These are phyloP conservation scores for Dipodascus geniculatus DNA, from an alignment of 805 yeast genomes.

Conservation along the genomic window DNA sequence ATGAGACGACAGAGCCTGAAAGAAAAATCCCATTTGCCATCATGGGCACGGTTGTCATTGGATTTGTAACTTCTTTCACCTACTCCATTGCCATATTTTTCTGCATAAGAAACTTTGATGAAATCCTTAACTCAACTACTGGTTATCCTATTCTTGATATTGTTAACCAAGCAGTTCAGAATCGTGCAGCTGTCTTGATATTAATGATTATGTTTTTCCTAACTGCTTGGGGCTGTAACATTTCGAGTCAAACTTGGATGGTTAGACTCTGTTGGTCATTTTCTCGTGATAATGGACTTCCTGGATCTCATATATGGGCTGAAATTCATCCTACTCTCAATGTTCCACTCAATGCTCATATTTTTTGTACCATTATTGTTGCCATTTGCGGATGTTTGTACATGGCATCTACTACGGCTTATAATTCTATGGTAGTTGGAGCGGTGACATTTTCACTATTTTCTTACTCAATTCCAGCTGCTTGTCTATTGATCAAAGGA, in stretches of 20 bases:
- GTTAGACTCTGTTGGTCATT: conserved; percentile 59
- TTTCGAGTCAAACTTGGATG: conserved; percentile 57
- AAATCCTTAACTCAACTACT: conserved; percentile 36
- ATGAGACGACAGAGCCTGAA: conserved; percentile 48
- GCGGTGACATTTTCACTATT: conserved; percentile 46
- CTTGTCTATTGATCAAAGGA: conserved; percentile 36
- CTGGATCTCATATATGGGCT: conserved; percentile 41
- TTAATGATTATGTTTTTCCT: conserved; percentile 38
- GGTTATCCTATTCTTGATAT: conserved; percentile 58
- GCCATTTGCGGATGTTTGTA: conserved; percentile 49
- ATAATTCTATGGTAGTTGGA: conserved; percentile 51
- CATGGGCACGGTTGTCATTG: conserved; percentile 51
- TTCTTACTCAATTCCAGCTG: conserved; percentile 47
- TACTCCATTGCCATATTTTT: conserved; percentile 33
- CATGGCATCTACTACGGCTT: conserved; percentile 57
- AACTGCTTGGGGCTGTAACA: conserved; percentile 47
- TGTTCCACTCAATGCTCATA: conserved; percentile 49
- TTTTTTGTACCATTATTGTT: conserved; percentile 40
- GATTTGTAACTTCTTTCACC: conserved; percentile 38
- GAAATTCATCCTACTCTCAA: conserved; percentile 35
- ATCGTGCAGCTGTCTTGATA: conserved; percentile 39
- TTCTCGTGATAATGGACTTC: conserved; percentile 52
- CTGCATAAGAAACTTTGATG: conserved; percentile 41
- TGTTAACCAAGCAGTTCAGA: conserved; percentile 43
- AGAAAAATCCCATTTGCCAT: conserved; percentile 50